phyloP scores from a whole-genome alignment of 257 asterid genomes.

The Fraxinus pennsylvanica region DNA sequence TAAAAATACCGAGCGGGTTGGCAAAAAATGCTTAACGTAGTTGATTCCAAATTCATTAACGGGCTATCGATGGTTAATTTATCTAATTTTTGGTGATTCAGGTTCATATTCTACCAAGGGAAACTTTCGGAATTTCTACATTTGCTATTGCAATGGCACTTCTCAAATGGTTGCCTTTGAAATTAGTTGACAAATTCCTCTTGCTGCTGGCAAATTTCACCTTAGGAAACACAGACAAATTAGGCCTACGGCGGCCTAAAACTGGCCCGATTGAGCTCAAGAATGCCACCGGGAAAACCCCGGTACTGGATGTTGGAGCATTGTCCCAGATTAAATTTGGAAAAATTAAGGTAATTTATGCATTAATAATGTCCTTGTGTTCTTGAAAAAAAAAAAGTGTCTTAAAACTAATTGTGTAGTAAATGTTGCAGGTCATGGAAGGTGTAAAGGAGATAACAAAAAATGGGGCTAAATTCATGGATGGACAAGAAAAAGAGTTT shows the following conservation, averaged over 20 bases:
- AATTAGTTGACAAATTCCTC: conserved; percentile 69
- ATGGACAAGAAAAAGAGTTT: conserved; percentile 76
- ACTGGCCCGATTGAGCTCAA: conserved; percentile 88
- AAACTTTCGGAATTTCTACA: conserved; percentile 79
- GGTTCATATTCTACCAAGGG: conserved; percentile 89
- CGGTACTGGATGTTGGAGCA: conserved; percentile 92
- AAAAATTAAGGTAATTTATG: conserved; percentile 58
- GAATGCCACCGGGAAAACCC: conserved; percentile 86
- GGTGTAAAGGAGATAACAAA: conserved; percentile 74
- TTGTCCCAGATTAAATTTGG: conserved; percentile 67
- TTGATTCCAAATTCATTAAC: background rate
- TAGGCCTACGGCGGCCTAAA: conserved; percentile 83
- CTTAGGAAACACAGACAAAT: conserved; percentile 58
- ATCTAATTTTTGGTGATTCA: conserved; percentile 23
- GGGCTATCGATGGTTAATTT: background rate
- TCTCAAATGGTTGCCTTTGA: conserved; percentile 69
- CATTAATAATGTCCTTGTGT: background rate
- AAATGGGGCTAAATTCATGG: conserved; percentile 73
- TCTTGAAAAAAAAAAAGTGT: background rate
- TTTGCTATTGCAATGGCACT: conserved; percentile 68
- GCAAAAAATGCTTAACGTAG: no score
- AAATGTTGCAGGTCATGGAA: conserved; percentile 53
- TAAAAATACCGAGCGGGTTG: no score
- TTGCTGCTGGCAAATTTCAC: conserved; percentile 51
- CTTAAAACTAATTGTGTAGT: background rate